phyloP scores from a whole-genome alignment of 768 basidiomycete species.

The Mycena rosella region DNA sequence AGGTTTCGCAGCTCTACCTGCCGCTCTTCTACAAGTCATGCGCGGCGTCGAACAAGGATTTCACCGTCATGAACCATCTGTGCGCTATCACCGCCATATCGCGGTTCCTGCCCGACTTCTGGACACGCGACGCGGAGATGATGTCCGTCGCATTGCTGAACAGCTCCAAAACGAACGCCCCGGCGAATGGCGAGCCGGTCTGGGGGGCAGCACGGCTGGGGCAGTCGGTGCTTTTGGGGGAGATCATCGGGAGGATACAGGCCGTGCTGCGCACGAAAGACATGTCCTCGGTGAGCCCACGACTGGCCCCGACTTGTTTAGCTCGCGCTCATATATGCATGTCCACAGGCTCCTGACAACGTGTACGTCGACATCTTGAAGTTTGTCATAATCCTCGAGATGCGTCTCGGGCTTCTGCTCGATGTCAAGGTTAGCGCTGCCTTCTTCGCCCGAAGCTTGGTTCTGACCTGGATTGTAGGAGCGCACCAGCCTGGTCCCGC shows the following conservation, averaged over 20 bases:
- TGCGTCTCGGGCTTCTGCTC: constrained; percentile 65
- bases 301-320: not conserved
- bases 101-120: constrained; percentile 70
- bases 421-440: constrained; percentile 63
- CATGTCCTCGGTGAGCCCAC: constrained; percentile 48
- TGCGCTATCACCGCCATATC: constrained; percentile 65
- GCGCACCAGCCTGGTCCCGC: constrained; percentile 59
- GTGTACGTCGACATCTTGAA: constrained; percentile 48
- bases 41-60: constrained; percentile 73
- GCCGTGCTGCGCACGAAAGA: constrained; percentile 58
- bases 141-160: constrained; percentile 76
- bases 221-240: constrained; percentile 71
- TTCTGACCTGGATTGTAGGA: constrained; percentile 59
- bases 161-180: constrained; percentile 51
- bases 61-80: constrained; percentile 71
- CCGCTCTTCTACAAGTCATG: constrained; percentile 81
- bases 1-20: constrained; percentile 65
- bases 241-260: constrained; percentile 69
- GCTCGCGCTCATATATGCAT: not conserved
- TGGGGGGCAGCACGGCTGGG: constrained; percentile 71
- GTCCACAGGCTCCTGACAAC: constrained; percentile 47
- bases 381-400: constrained; percentile 71
- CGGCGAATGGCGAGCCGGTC: constrained; percentile 13
- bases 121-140: constrained; percentile 82
- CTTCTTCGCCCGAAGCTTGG: not conserved